Evolutionary conservation across 805 yeast species (phyloP), one percentile per base, ranked within the genome.

Genomic region (Barnettozyma wickerhamii): DNA sequence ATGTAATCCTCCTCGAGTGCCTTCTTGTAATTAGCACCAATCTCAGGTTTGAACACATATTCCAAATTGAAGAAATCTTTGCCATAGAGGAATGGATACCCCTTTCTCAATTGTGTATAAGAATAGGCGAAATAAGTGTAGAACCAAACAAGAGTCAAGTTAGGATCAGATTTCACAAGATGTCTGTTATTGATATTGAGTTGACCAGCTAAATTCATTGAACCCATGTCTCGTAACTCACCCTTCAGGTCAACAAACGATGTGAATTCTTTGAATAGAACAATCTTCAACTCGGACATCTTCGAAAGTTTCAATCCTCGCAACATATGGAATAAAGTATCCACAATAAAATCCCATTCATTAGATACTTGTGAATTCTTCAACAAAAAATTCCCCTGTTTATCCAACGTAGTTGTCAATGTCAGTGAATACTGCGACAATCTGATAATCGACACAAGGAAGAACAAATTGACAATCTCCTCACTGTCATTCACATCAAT

Each of bases 301-400:
- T 44, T 40, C 18, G 41, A 33, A 14, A 46, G 30, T 9, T 42
- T 27, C 7, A 37, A 38, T 9, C 36, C 38, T 13, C 30, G 13
- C 3, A 53, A 14, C 6, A 48, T 28, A 3, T 36, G 28, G n/a
- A 36, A 33, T 14, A 56, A 32, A 13, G 53, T 23, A 6, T 47
- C 46, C 27, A 53, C 48, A 6, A 44, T 32, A 4, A 43, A 30
- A 27, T 56, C 57, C 20, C 41, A 43, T 10, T 54, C 59, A n/a
- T 17, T 33, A 0, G 49, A 43, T 3, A 42, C 28, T 15, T 38
- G 40, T 9, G 40, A 27, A 13, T 45, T 36, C 28, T 47, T 52
- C 21, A 49, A 21, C 2, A 52, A 32, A 20, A 24, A 38, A 10
- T 18, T 38, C 2, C 34, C 38, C 9, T 42, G 32, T 26, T 51